Conservation (phyloP, 23 red algal genomes). For the Rhodosorus marinus region DNA sequence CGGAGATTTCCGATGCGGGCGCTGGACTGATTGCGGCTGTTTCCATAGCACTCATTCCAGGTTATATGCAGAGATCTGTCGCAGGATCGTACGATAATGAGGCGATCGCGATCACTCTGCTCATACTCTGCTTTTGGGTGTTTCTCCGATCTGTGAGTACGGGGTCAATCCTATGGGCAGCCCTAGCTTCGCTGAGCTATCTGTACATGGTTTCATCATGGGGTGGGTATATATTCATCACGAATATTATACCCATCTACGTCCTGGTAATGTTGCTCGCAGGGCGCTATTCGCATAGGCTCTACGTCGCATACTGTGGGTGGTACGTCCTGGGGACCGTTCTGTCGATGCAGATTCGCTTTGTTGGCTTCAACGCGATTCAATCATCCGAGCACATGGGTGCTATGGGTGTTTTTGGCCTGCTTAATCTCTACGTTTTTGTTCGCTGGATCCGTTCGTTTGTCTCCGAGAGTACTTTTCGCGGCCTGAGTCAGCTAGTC, state of each 20-base stretch:
- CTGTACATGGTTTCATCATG: conserved; percentile 98
- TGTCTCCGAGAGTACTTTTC: conserved; percentile 31
- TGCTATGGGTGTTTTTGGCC: conserved; percentile 67
- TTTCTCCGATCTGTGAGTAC: conserved; percentile 81
- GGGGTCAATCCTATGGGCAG: conserved; percentile 70
- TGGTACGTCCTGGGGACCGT: conserved; percentile 93
- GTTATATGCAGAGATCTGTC: conserved; percentile 85
- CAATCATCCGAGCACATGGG: conserved; percentile 74
- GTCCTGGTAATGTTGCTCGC: conserved; percentile 75
- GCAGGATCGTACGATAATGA: conserved; percentile 97
- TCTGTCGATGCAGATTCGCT: conserved; percentile 99
- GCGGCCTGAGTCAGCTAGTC: conserved; percentile 3
- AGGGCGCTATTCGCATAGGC: conserved; percentile 73
- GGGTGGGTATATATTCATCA: conserved; percentile 99
- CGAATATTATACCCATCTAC: conserved; percentile 93
- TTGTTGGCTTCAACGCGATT: conserved; percentile 96
- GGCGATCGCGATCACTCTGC: conserved; percentile 84
- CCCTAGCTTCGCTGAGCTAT: conserved; percentile 38
- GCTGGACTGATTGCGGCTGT: conserved; percentile 78
- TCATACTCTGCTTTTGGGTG: conserved; percentile 79
- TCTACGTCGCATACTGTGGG: conserved; percentile 89
- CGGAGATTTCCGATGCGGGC: conserved; percentile 23
- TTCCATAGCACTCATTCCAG: conserved; percentile 75
- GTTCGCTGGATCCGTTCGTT: conserved; percentile 56
- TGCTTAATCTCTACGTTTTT: conserved; percentile 60